A percentile compares a stretch with the other conserved stretches of the same genome.
phyloP scores from a whole-genome alignment of 2,329 filamentous ascomycete species.

The Bipolaris gigantea region DNA sequence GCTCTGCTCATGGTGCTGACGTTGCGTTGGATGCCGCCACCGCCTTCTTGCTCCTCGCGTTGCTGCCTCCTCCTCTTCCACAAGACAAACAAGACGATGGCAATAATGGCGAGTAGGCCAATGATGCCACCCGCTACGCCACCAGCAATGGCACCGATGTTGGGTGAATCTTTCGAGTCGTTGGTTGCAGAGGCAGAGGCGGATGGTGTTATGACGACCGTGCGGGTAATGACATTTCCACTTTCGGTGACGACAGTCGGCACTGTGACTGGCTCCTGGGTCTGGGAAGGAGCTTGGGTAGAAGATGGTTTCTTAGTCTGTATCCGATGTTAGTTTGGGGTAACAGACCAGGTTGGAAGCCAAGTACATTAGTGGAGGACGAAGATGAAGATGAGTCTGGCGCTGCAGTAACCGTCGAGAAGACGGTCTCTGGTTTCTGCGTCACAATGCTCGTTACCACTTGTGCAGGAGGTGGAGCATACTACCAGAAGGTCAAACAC shows the following conservation, averaged over 20 bases:
- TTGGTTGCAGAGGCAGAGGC: conserved; percentile 18
- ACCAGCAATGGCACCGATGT: conserved; percentile 51
- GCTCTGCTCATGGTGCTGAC: conserved; percentile 53
- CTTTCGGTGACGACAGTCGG: conserved; percentile 49
- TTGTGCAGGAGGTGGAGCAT: conserved; percentile 37
- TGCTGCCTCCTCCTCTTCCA: conserved; percentile 38
- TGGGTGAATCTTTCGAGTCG: conserved; percentile 19
- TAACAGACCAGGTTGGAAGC: conserved; percentile 11
- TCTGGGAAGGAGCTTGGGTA: conserved; percentile 13
- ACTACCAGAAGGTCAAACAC: conserved; percentile 42
- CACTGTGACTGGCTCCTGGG: conserved; percentile 22
- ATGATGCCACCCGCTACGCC: conserved; percentile 49
- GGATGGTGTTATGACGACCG: conserved; percentile 45
- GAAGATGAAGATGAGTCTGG: conserved; percentile 13
- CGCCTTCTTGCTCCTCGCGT: conserved; percentile 18
- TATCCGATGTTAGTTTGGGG: conserved; percentile 11
- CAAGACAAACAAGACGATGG: conserved; percentile 46
- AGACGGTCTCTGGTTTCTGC: conserved; percentile 31
- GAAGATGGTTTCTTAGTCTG: conserved; percentile 21
- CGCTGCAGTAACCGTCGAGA: conserved; percentile 29
- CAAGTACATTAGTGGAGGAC: conserved; percentile 23
- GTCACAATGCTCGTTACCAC: conserved; percentile 24
- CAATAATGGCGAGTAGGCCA: conserved; percentile 41
- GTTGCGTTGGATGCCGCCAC: conserved; percentile 44
- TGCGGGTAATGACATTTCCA: conserved; percentile 49